phyloP scores from a whole-genome alignment of 2,329 filamentous ascomycete genomes.

The Colletotrichum musicola region DNA sequence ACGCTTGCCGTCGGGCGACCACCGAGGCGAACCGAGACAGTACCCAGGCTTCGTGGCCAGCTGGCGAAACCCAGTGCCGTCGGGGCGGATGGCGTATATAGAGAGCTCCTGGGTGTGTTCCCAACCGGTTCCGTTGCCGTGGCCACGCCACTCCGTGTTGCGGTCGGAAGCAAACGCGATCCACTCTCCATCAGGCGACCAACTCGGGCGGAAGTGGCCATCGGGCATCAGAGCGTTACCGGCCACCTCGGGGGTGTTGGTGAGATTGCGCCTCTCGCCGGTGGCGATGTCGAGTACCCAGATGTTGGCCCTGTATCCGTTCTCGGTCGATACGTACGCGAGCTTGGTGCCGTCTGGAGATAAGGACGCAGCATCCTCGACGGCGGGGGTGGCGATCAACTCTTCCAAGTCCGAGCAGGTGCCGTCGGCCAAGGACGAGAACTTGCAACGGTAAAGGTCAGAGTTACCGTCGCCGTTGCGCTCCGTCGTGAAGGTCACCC shows the following conservation, averaged over 20 bases:
- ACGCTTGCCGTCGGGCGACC: slow-evolving; percentile 21
- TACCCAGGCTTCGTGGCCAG: slow-evolving; percentile 18
- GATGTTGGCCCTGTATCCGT: slow-evolving; percentile 25
- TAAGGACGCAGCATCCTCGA: slow-evolving; percentile 26
- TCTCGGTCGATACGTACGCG: slow-evolving; percentile 30
- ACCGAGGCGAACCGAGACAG: slow-evolving; percentile 29
- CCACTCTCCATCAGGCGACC: slow-evolving; percentile 31
- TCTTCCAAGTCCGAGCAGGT: slow-evolving; percentile 16
- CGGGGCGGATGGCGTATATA: slow-evolving; percentile 25
- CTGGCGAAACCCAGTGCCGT: slow-evolving; percentile 20
- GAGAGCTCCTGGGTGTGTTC: slow-evolving; percentile 30
- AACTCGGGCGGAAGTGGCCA: slow-evolving; percentile 26
- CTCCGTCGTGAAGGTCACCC: slow-evolving; percentile 27
- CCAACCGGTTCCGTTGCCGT: slow-evolving; percentile 30
- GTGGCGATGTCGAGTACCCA: slow-evolving; percentile 25
- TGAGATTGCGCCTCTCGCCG: slow-evolving; percentile 26
- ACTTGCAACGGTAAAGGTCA: slow-evolving; percentile 26
- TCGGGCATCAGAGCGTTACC: slow-evolving; percentile 19
- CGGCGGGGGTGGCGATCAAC: slow-evolving; percentile 26
- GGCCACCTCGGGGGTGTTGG: slow-evolving; percentile 23
- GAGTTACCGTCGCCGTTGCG: slow-evolving; percentile 32
- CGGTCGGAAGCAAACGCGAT: slow-evolving; percentile 29
- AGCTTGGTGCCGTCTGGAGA: slow-evolving; percentile 9
- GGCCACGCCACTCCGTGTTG: slow-evolving; percentile 25
- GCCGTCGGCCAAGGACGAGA: slow-evolving; percentile 7